phyloP scores from a whole-genome alignment of 495 filamentous ascomycete genomes.

The Xylaria cubensis region DNA sequence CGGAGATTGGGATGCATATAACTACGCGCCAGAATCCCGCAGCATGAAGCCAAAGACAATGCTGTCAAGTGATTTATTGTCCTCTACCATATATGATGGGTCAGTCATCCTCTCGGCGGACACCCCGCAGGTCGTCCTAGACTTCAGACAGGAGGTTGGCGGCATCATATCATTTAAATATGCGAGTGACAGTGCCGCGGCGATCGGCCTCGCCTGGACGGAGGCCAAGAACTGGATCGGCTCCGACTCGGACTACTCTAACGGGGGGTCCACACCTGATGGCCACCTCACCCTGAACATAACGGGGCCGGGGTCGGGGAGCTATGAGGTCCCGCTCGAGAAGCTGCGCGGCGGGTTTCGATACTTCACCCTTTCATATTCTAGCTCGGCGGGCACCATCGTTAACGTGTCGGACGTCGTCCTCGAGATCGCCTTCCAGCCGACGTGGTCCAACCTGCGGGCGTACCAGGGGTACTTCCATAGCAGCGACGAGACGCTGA shows the following conservation, averaged over 20 bases:
- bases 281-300: conserved; percentile 61
- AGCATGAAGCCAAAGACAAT: too few relatives aligned
- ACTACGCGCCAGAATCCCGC: conserved; percentile 62
- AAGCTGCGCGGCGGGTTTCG: conserved; percentile 65
- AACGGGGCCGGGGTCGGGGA: conserved; percentile 51
- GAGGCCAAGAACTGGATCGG: conserved; percentile 70
- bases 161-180: too few relatives aligned
- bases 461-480: conserved; percentile 72
- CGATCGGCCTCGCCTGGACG: conserved; percentile 65
- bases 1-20: conserved; percentile 67
- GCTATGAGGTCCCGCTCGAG: conserved; percentile 58
- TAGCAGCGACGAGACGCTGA: conserved; percentile 63
- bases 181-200: conserved; percentile 47
- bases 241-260: conserved; percentile 64
- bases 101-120: too few relatives aligned
- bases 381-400: conserved; percentile 28
- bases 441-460: conserved; percentile 69
- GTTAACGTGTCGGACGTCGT: conserved; percentile 52
- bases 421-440: conserved; percentile 64
- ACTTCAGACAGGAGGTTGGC: too few relatives aligned
- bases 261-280: conserved; percentile 56
- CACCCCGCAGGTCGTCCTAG: too few relatives aligned
- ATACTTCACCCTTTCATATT: conserved; percentile 53
- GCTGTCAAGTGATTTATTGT: too few relatives aligned
- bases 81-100: too few relatives aligned